Evolutionary conservation across 371 early-diverging fungal species (phyloP), one percentile per base, ranked within the genome.

Genomic region (Mortierella sp.): DNA sequence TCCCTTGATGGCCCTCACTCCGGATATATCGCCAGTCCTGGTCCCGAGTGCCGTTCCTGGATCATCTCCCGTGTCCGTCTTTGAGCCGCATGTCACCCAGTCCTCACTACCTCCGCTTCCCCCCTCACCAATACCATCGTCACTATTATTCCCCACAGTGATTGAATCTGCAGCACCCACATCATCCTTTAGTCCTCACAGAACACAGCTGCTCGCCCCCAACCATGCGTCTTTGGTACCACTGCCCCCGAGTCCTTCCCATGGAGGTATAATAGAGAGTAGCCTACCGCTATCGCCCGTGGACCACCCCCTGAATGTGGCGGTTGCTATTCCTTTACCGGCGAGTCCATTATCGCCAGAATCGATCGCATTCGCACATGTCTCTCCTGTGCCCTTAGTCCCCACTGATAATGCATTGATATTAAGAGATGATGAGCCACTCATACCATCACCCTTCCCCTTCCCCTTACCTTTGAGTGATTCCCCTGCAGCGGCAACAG

Each of bases 21-120:
- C 79, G 16, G 75, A 71, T 0, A 24, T 64, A 2, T 79, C 79
- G 13, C 79, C 75, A 41, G 72, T 74, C 11, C 53, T 74, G 19
- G 14, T 37, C 13, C 72, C 71, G 2, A 73, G 65, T 14, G 44
- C 50, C 2, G 53, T 37, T 10, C 48, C 40, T 48, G n/a, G 34
- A 48, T 48, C 34, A 37, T 37, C 50, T 47, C 47, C 26, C 9
- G 66, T 66, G 8, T 41, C 41, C 9, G 19, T 45, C 26, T 29
- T 44, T 19, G 44, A 66, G 14, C 41, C 66, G n/a, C 31, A 66
- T 29, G 22, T 50, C 52, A 16, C 45, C 24, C 31, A 58, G 44
- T 44, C 45, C 47, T 37, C 70, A 16, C 10, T 44, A 13, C 52
- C 34, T 4, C 37, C 68, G 1, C 70, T 50, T 9, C 37, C 72